These are phyloP conservation scores for Neurospora sp. DNA, from an alignment of 495 filamentous ascomycete genomes.

Conservation along the genomic window DNA sequence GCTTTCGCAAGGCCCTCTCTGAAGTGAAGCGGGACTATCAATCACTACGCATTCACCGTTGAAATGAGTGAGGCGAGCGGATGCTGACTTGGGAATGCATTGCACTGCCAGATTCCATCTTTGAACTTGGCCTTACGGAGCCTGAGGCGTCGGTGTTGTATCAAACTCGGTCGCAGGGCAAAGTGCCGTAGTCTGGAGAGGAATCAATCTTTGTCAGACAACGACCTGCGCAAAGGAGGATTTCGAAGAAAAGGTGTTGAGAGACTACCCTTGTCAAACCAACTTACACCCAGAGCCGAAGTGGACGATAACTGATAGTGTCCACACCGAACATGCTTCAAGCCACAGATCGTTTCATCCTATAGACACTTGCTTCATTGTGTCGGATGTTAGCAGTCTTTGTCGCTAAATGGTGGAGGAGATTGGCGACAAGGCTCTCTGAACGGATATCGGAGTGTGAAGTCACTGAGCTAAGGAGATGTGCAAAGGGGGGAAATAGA, in stretches of 20 bases:
- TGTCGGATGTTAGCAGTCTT: not conserved
- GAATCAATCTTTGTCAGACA: not conserved
- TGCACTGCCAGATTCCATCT: not conserved
- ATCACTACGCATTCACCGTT: not conserved
- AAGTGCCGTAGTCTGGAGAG: not conserved
- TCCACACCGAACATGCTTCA: not conserved
- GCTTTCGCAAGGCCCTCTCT: not conserved
- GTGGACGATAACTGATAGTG: not conserved
- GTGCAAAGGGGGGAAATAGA: not conserved
- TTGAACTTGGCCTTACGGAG: not conserved
- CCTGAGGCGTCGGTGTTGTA: not conserved
- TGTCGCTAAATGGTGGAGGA: not conserved
- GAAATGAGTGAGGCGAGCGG: not conserved
- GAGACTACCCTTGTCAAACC: not conserved
- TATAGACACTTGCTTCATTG: not conserved
- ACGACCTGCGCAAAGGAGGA: not conserved
- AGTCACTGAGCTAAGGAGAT: not conserved
- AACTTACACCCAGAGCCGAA: not conserved
- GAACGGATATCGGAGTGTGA: not conserved
- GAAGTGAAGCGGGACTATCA: not conserved
- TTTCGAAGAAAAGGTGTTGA: not conserved
- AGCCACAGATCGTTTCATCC: not conserved
- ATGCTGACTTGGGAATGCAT: not conserved
- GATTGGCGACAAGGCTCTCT: not conserved
- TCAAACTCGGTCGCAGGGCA: not conserved